A percentile compares a stretch with the other conserved stretches of the same genome.
phyloP scores from a whole-genome alignment of 371 early-diverging fungal species.

The Mucor lusitanicus region DNA sequence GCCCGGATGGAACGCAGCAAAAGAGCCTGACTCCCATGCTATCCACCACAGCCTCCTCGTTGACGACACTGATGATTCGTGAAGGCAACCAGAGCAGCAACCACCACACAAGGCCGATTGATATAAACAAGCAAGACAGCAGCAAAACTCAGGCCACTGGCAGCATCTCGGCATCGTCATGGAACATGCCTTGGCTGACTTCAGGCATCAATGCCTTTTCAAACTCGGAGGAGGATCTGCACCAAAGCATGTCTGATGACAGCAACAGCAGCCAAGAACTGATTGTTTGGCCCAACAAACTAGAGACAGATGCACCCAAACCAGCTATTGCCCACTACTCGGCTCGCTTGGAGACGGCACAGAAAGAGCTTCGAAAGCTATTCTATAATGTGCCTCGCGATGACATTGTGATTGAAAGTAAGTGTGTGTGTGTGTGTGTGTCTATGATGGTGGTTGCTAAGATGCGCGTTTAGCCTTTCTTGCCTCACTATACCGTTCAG shows the following conservation, averaged over 20 bases:
- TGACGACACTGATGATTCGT: constrained; percentile 7
- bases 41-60: constrained; percentile 18
- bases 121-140: not conserved
- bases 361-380: constrained; percentile 32
- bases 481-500: constrained; percentile 32
- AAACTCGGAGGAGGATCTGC: constrained; percentile 6
- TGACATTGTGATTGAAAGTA: constrained; percentile 48
- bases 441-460: not conserved
- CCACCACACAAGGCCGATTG: not conserved
- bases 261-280: constrained; percentile 1
- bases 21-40: constrained; percentile 2
- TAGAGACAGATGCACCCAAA: constrained; percentile 27
- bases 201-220: constrained; percentile 33
- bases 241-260: not conserved
- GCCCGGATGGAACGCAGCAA: constrained; percentile 1
- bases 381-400: constrained; percentile 34
- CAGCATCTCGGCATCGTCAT: not conserved
- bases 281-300: constrained; percentile 41
- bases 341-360: constrained; percentile 16
- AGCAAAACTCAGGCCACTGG: not conserved
- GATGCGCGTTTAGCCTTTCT: constrained; percentile 17
- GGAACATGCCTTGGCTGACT: constrained; percentile 52
- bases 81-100: not conserved
- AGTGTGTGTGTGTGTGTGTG: not conserved
- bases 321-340: constrained; percentile 33